phyloP scores from a whole-genome alignment of 2,329 filamentous ascomycete species.

The Phyllosticta ampelicida region DNA sequence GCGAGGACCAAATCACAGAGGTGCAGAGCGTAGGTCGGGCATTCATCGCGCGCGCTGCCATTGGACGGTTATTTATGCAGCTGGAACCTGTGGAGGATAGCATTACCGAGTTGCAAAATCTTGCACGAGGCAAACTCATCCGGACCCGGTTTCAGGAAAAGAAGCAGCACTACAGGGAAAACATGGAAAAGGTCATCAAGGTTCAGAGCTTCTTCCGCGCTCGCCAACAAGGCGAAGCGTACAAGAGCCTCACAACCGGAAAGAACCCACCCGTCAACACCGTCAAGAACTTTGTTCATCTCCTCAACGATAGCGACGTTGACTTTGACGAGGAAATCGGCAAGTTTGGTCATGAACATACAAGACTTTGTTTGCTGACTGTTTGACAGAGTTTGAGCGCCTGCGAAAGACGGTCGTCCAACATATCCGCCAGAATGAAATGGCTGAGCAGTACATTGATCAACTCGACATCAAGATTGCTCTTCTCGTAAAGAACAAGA shows the following conservation, averaged over 20 bases:
- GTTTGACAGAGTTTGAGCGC: slow-evolving; percentile 65
- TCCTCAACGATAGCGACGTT: slow-evolving; percentile 96
- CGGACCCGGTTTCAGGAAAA: slow-evolving; percentile 71
- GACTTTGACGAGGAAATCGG: slow-evolving; percentile 94
- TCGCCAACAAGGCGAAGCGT: slow-evolving; percentile 92
- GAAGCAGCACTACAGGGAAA: slow-evolving; percentile 79
- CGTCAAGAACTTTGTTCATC: slow-evolving; percentile 94
- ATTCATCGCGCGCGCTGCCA: slow-evolving; percentile 62
- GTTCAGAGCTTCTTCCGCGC: slow-evolving; percentile 94
- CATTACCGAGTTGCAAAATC: slow-evolving; percentile 63
- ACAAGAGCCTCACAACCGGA: slow-evolving; percentile 90
- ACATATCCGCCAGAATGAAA: slow-evolving; percentile 92
- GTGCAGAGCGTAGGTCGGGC: slow-evolving; percentile 70
- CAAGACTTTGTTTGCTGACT: background rate
- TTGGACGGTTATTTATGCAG: slow-evolving; percentile 64
- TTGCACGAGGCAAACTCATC: slow-evolving; percentile 62
- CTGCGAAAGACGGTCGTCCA: slow-evolving; percentile 93
- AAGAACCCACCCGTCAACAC: slow-evolving; percentile 96
- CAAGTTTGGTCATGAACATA: slow-evolving; percentile 15
- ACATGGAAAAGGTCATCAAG: slow-evolving; percentile 98
- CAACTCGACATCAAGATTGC: slow-evolving; percentile 99
- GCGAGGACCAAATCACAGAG: slow-evolving; percentile 54
- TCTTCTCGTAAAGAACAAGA: slow-evolving; percentile 97
- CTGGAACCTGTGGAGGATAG: slow-evolving; percentile 75
- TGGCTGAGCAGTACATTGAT: slow-evolving; percentile 95